Evolutionary conservation across 129 eudicot species (phyloP).

Genomic region (Helichrysum umbraculigerum): DNA sequence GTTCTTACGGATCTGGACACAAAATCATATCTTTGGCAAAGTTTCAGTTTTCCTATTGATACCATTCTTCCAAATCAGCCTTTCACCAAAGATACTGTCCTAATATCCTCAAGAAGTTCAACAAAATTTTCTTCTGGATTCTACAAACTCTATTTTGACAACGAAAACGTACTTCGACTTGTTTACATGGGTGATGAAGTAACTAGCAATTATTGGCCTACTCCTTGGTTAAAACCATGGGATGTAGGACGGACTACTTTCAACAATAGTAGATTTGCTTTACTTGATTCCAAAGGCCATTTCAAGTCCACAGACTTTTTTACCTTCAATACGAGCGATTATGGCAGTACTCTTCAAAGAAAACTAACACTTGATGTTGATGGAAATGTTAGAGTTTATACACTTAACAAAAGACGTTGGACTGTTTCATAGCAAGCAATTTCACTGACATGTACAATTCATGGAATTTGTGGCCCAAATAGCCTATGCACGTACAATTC

Average conservation of each 20-base stretch:
- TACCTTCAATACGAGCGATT: background rate
- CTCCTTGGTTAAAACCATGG: background rate
- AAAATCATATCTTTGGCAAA: background rate
- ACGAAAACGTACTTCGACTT: background rate
- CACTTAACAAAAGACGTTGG: background rate
- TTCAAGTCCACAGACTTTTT: background rate
- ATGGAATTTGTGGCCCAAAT: conserved; percentile 46
- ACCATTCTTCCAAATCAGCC: background rate
- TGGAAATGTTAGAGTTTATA: conserved; percentile 5
- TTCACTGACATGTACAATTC: conserved; percentile 10
- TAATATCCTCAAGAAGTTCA: background rate
- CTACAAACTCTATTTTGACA: background rate
- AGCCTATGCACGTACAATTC: conserved; percentile 28
- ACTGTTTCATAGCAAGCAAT: conserved; percentile 9
- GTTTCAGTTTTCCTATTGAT: background rate
- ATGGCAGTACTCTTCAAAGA: background rate
- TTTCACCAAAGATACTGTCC: background rate
- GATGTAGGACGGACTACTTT: background rate
- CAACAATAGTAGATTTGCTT: conserved; percentile 3
- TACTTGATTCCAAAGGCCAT: background rate
- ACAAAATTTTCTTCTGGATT: background rate
- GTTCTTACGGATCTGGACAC: background rate
- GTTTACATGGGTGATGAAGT: background rate
- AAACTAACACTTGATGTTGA: conserved; percentile 2
- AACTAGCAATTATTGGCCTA: background rate